These are phyloP conservation scores for Aegilops longissima DNA, from an alignment of 176 grass and related monocot species.

Conservation along the genomic window DNA sequence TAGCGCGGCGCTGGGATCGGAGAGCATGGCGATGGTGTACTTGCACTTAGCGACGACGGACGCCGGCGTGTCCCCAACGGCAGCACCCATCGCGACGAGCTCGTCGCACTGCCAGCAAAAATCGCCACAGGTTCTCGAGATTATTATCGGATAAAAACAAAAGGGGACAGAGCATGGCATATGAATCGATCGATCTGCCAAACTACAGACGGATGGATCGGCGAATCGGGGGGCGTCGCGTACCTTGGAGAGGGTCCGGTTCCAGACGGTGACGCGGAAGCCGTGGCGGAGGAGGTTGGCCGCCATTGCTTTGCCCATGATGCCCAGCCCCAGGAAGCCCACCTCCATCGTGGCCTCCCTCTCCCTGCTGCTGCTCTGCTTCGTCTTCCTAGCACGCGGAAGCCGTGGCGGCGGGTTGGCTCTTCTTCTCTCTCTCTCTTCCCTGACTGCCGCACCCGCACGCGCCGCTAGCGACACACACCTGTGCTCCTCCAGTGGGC, in stretches of 20 bases:
- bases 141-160: not conserved
- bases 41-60: constrained; percentile 81
- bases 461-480: not conserved
- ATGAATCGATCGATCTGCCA: not conserved
- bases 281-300: constrained; percentile 76
- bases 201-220: not conserved
- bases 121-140: not conserved
- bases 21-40: constrained; percentile 98
- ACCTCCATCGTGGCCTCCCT: constrained; percentile 71
- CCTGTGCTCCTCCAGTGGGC: not conserved
- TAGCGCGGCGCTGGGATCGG: constrained; percentile 82
- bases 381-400: not conserved
- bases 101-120: constrained; percentile 59
- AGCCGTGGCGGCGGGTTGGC: not conserved
- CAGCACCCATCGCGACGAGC: constrained; percentile 75
- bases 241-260: constrained; percentile 87
- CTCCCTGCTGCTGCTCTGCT: not conserved
- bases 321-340: constrained; percentile 86
- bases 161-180: too few species aligned
- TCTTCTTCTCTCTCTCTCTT: not conserved
- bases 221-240: not conserved
- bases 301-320: constrained; percentile 98
- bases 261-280: constrained; percentile 96
- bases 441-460: not conserved
- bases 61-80: constrained; percentile 85